Evolutionary conservation across 805 yeast genomes (phyloP).

Genomic region (Candida glaebosa): DNA sequence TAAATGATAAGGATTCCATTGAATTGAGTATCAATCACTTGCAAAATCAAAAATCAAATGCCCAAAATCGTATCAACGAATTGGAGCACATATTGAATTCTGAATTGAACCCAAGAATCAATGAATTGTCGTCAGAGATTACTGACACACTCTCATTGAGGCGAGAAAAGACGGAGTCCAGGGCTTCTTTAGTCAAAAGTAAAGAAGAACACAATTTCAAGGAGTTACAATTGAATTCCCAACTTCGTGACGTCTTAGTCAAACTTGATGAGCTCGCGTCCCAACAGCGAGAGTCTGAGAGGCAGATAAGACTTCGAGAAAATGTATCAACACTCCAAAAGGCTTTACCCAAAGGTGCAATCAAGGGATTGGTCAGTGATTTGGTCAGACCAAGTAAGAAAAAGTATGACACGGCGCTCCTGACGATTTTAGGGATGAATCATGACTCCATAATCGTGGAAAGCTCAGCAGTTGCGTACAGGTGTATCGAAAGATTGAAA

Average conservation of each 20-base stretch:
- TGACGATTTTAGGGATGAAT: slow-evolving; percentile 73
- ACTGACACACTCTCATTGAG: slow-evolving; percentile 27
- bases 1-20: slow-evolving; percentile 44
- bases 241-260: slow-evolving; percentile 55
- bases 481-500: slow-evolving; percentile 75
- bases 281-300: slow-evolving; percentile 67
- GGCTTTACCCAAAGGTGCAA: slow-evolving; percentile 70
- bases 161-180: slow-evolving; percentile 21
- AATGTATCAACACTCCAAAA: slow-evolving; percentile 67
- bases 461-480: slow-evolving; percentile 59
- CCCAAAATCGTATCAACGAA: slow-evolving; percentile 37
- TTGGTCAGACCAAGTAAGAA: slow-evolving; percentile 73
- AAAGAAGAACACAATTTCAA: slow-evolving; percentile 38
- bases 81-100: slow-evolving; percentile 31
- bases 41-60: slow-evolving; percentile 28
- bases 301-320: slow-evolving; percentile 69
- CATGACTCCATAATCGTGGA: slow-evolving; percentile 86
- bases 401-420: slow-evolving; percentile 69
- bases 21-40: slow-evolving; percentile 21
- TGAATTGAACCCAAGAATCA: slow-evolving; percentile 35
- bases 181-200: slow-evolving; percentile 25
- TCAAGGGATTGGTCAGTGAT: slow-evolving; percentile 76
- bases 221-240: slow-evolving; percentile 61
- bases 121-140: slow-evolving; percentile 26
- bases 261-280: slow-evolving; percentile 73